Conservation (phyloP, 208 protist species). For the Trypanosomatidae sp. region DNA sequence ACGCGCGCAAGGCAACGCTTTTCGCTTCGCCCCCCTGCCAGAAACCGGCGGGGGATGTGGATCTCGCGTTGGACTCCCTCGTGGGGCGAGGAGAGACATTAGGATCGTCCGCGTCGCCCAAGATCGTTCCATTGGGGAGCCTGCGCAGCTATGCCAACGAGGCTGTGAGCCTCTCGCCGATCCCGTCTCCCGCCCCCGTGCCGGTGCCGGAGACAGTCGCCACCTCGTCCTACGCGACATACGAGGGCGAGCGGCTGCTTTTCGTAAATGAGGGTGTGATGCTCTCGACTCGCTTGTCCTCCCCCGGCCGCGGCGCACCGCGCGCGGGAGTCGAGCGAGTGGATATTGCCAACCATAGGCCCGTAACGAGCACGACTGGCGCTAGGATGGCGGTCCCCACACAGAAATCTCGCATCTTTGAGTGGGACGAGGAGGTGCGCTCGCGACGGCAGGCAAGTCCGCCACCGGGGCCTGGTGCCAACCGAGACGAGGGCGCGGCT, state of each 20-base stretch:
- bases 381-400: background rate
- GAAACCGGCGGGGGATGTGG: background rate
- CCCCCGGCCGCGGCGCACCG: background rate
- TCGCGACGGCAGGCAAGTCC: constrained; percentile 1
- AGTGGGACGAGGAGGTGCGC: constrained; percentile 15
- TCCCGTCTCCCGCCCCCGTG: constrained; percentile 6
- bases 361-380: background rate
- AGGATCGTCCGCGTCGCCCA: background rate
- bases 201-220: background rate
- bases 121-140: constrained; percentile 10
- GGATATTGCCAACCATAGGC: background rate
- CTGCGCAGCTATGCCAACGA: constrained; percentile 15
- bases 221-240: background rate
- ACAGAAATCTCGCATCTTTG: constrained; percentile 9
- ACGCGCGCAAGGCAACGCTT: constrained; percentile 7
- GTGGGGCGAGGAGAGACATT: background rate
- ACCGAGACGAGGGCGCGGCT: background rate
- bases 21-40: constrained; percentile 7
- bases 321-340: background rate
- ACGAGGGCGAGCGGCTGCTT: background rate
- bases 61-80: background rate
- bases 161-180: constrained; percentile 12
- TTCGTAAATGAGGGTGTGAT: background rate
- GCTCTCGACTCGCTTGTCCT: constrained; percentile 2
- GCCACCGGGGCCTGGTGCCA: background rate